Percentiles rank a stretch among this genome's conserved stretches.
Conservation (phyloP, 805 yeast species). For the Naumovozyma castellii region DNA sequence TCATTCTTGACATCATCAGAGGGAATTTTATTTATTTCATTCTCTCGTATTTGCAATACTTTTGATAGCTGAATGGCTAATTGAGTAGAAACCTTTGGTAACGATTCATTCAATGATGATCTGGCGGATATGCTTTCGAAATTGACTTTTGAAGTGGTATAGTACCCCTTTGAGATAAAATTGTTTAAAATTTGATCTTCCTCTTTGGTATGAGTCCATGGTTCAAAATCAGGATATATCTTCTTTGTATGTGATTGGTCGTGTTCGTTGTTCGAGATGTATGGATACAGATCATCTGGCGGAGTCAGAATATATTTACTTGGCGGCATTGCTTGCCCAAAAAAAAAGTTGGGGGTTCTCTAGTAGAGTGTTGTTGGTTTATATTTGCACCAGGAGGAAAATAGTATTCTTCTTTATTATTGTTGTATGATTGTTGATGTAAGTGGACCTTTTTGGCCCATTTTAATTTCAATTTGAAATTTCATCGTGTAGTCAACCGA, state of each 20-base stretch:
- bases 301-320: constrained; percentile 25
- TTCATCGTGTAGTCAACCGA: too few relatives aligned
- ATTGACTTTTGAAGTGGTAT: constrained; percentile 26
- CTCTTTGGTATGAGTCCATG: constrained; percentile 26
- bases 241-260: constrained; percentile 1
- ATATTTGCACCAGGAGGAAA: too few relatives aligned
- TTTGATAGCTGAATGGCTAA: constrained; percentile 24
- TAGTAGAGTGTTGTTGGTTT: too few relatives aligned
- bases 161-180: constrained; percentile 29
- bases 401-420: too few relatives aligned
- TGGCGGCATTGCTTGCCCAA: constrained; percentile 9
- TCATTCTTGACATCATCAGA: constrained; percentile 2
- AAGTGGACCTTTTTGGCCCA: too few relatives aligned
- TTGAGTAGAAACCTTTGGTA: constrained; percentile 24
- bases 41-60: constrained; percentile 24
- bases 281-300: constrained; percentile 29
- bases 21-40: constrained; percentile 24
- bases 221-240: constrained; percentile 29
- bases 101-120: constrained; percentile 27
- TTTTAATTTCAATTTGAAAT: too few relatives aligned
- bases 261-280: constrained; percentile 5
- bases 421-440: too few relatives aligned
- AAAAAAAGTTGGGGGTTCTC: too few relatives aligned
- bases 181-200: constrained; percentile 26
- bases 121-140: constrained; percentile 31